Evolutionary conservation across 768 basidiomycete species (phyloP).

Genomic region (Suillus alpinus): DNA sequence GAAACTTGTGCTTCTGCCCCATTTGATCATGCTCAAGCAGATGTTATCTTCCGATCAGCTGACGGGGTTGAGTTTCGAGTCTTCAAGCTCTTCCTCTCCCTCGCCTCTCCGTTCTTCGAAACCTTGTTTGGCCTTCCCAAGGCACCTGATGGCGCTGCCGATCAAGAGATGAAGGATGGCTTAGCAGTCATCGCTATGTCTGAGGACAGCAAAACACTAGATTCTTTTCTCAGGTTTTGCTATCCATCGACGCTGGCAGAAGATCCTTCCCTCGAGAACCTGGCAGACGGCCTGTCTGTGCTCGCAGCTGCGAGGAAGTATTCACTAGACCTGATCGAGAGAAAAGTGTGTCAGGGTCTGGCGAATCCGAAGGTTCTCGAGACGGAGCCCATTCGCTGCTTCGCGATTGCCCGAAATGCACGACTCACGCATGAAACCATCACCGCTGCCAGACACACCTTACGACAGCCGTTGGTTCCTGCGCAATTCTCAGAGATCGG

Average conservation of each 20-base stretch:
- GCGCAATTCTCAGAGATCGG: background rate
- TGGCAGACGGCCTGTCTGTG: background rate
- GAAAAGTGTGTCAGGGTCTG: background rate
- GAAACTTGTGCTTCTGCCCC: slow-evolving; percentile 13
- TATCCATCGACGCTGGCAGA: background rate
- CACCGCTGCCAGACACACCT: background rate
- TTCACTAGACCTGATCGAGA: background rate
- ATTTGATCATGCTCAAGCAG: slow-evolving; percentile 22
- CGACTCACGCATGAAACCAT: background rate
- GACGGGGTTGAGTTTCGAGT: slow-evolving; percentile 30
- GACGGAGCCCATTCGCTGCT: background rate
- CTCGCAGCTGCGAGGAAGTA: background rate
- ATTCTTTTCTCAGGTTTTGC: background rate
- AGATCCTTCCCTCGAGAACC: background rate
- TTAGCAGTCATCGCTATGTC: background rate
- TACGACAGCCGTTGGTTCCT: background rate
- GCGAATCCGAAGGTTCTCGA: background rate
- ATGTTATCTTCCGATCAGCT: slow-evolving; percentile 25
- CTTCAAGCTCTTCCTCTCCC: slow-evolving; percentile 32
- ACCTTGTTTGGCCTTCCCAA: slow-evolving; percentile 22
- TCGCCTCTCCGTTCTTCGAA: slow-evolving; percentile 35
- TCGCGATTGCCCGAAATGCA: background rate
- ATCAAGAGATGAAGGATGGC: background rate
- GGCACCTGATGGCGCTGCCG: background rate
- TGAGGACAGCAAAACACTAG: background rate